Percentiles rank a stretch among this genome's conserved stretches.
Evolutionary conservation across 2,329 filamentous ascomycete genomes (phyloP).

Genomic region (Emergomyces orientalis): DNA sequence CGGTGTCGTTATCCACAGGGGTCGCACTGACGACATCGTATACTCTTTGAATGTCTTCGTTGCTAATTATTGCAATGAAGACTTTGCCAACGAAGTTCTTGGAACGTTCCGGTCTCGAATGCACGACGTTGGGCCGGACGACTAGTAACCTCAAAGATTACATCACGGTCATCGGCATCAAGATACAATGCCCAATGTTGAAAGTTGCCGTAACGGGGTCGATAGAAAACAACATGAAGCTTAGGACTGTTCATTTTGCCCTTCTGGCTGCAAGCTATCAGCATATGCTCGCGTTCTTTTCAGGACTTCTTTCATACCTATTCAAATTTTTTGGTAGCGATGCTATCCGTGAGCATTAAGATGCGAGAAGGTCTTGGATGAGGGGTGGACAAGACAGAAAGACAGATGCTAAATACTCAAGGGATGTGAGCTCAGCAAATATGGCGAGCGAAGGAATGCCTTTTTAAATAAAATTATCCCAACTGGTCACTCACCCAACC

Average conservation of each 20-base stretch:
- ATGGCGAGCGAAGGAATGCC: no score
- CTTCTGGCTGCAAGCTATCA: background rate
- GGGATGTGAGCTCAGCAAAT: no score
- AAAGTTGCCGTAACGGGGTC: conserved; percentile 19
- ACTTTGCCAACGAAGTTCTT: conserved; percentile 12
- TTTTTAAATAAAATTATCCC: no score
- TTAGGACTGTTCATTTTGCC: conserved; percentile 8
- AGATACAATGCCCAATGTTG: conserved; percentile 20
- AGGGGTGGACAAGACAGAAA: no score
- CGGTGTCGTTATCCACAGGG: conserved; percentile 18
- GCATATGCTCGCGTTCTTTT: no score
- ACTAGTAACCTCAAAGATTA: conserved; percentile 20
- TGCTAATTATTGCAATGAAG: conserved; percentile 12
- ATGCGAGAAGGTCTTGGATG: no score
- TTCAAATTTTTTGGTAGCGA: no score
- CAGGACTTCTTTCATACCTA: no score
- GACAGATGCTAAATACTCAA: no score
- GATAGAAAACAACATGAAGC: conserved; percentile 13
- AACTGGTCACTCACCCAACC: no score
- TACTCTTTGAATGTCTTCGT: conserved; percentile 12
- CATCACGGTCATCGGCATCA: conserved; percentile 12
- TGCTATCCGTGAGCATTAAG: no score
- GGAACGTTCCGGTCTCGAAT: conserved; percentile 11
- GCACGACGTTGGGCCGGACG: conserved; percentile 13
- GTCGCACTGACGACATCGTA: conserved; percentile 11